Evolutionary conservation across 1,139 yeast genomes (phyloP), one percentile per base, ranked within the genome.

Genomic region (Kurtzmaniella quercitrusa): DNA sequence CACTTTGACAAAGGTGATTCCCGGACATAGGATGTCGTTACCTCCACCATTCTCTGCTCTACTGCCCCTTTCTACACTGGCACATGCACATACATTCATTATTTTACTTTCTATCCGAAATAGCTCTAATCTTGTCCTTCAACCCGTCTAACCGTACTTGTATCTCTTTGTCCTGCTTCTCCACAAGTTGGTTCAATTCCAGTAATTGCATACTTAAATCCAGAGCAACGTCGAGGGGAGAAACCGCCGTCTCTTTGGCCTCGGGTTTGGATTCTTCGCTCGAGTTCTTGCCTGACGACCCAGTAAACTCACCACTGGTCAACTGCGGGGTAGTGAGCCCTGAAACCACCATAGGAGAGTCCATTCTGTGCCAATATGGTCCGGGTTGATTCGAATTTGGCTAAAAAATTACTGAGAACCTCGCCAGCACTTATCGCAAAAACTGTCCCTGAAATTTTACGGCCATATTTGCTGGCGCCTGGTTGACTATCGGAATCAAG

Each of bases 161-260:
- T 8, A 70, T 53, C 23, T 66, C 73, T 11, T 47, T 47, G 40
- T 71, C 70, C 34, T 64, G 60, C 34, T 54, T 51, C 1, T 64
- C 66, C 4, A 68, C 45, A 23, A 47, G 37, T 6, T 51, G 50
- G 17, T 69, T 56, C 7, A 77, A 56, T 5, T 59, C 61, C 33
- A 66, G 58, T 17, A 79, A 51, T 40, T 67, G 62, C 10, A 57
- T 57, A 50, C 79, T 81, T 19, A 81, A 68, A 18, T 67, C 74
- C 44, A 69, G 70, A 0, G 82, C 78, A 16, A 79, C 63, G 41
- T 80, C 84, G 48, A 77, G 73, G 2, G 78, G 71, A 2, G 82
- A 71, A 2, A 62, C 60, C 5, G 60, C 54, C 23, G 34, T 40
- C 11, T 40, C 40, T 14, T 16, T 27, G 17, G 19, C 11, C 14